These are phyloP conservation scores for Pyrenophora graminea DNA, from an alignment of 2,329 filamentous ascomycete genomes.

Conservation along the genomic window DNA sequence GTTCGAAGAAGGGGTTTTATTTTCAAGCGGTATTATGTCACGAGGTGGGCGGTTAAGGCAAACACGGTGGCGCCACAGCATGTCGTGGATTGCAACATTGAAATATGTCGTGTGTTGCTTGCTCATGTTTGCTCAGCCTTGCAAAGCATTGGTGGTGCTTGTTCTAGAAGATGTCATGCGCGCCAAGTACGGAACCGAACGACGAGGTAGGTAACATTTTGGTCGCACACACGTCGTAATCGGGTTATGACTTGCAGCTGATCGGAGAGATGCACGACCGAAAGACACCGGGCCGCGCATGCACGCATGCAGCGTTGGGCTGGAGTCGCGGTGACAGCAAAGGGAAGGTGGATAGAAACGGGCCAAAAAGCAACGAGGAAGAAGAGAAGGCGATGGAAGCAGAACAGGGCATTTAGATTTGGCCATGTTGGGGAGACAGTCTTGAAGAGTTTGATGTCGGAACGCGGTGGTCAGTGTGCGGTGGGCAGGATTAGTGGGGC, in stretches of 20 bases:
- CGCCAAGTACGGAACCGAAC: constrained; percentile 5
- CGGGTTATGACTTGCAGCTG: constrained; percentile 15
- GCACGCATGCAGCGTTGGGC: neutral
- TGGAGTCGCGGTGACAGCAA: neutral
- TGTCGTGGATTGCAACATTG: too few species aligned
- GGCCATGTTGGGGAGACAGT: neutral
- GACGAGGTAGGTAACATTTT: constrained; percentile 13
- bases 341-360: neutral
- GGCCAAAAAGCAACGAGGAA: neutral
- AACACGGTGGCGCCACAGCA: too few species aligned
- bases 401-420: neutral
- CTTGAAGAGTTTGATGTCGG: constrained; percentile 5
- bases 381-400: neutral
- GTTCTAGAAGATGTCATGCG: constrained; percentile 1
- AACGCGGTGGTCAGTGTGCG: constrained; percentile 6
- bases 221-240: constrained; percentile 10
- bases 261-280: constrained; percentile 13
- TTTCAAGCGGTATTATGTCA: too few species aligned
- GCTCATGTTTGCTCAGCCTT: constrained; percentile 3
- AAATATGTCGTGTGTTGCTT: too few species aligned
- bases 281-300: constrained; percentile 8
- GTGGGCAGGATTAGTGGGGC: constrained; percentile 1
- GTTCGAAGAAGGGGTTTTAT: too few species aligned
- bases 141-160: neutral
- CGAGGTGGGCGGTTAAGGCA: too few species aligned